Percentiles rank a stretch among this genome's conserved stretches.
phyloP scores from a whole-genome alignment of 495 filamentous ascomycete species.

The Podospora bellae-mahoneyi region DNA sequence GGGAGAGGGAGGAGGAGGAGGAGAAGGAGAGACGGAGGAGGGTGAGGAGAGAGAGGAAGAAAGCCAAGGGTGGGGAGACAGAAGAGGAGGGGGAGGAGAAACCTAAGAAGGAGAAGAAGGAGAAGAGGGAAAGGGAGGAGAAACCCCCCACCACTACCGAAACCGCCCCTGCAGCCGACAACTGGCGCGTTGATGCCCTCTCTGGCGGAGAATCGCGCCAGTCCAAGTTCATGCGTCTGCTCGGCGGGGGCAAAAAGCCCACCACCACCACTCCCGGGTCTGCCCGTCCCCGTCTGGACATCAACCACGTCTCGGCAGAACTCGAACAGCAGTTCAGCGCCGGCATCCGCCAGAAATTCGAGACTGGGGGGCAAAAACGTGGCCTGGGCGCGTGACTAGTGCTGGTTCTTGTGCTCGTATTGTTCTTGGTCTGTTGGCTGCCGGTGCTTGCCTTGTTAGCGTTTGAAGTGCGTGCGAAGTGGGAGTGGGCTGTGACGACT shows the following conservation, averaged over 20 bases:
- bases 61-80: conserved; percentile 8
- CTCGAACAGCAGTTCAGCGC: conserved; percentile 57
- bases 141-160: conserved; percentile 4
- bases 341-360: conserved; percentile 58
- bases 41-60: conserved; percentile 11
- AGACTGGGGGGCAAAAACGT: conserved; percentile 46
- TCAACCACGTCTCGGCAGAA: conserved; percentile 48
- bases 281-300: conserved; percentile 28
- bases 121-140: conserved; percentile 18
- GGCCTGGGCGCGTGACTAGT: conserved; percentile 51
- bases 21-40: conserved; percentile 9
- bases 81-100: conserved; percentile 19
- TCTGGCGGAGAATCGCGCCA: conserved; percentile 49
- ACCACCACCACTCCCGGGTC: conserved; percentile 9
- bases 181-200: conserved; percentile 54
- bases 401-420: neutral
- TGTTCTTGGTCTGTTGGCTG: neutral
- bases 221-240: conserved; percentile 54
- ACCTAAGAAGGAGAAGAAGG: conserved; percentile 13
- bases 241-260: conserved; percentile 47
- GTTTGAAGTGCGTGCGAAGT: neutral
- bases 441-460: neutral
- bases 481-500: neutral
- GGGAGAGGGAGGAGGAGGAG: conserved; percentile 11
- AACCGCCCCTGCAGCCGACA: conserved; percentile 26